Evolutionary conservation across 140 eudicot species (phyloP).

Genomic region (Artemisia princeps): DNA sequence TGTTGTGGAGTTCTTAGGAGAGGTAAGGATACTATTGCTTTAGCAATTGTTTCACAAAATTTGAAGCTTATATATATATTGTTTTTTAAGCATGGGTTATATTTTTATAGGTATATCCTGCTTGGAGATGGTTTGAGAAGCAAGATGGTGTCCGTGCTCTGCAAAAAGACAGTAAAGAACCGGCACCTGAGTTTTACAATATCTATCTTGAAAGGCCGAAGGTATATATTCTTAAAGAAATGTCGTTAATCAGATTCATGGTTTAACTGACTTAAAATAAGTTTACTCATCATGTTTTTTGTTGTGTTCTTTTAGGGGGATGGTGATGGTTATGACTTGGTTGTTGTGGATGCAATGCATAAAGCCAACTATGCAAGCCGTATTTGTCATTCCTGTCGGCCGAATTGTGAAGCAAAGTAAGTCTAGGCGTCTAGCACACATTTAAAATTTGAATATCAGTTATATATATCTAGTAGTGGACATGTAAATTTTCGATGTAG

Average conservation of each 20-base stretch:
- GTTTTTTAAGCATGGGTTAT: neutral
- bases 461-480: neutral
- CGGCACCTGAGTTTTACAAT: constrained; percentile 94
- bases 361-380: constrained; percentile 98
- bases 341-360: constrained; percentile 98
- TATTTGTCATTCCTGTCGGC: constrained; percentile 89
- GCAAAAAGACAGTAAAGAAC: constrained; percentile 81
- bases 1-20: constrained; percentile 95
- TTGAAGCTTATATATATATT: neutral
- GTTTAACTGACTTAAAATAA: neutral
- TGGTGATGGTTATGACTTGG: constrained; percentile 96
- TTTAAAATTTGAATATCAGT: neutral
- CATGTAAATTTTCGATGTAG: neutral
- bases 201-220: constrained; percentile 96
- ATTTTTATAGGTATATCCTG: constrained; percentile 67
- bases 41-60: neutral
- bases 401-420: constrained; percentile 98
- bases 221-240: constrained; percentile 32
- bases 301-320: constrained; percentile 57
- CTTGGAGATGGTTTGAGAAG: constrained; percentile 99
- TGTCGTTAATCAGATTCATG: neutral
- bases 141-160: constrained; percentile 92
- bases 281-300: constrained; percentile 11
- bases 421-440: constrained; percentile 19
- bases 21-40: constrained; percentile 47